These are phyloP conservation scores for Aspergillus intermedius DNA, from an alignment of 2,329 filamentous ascomycete species.

Conservation along the genomic window DNA sequence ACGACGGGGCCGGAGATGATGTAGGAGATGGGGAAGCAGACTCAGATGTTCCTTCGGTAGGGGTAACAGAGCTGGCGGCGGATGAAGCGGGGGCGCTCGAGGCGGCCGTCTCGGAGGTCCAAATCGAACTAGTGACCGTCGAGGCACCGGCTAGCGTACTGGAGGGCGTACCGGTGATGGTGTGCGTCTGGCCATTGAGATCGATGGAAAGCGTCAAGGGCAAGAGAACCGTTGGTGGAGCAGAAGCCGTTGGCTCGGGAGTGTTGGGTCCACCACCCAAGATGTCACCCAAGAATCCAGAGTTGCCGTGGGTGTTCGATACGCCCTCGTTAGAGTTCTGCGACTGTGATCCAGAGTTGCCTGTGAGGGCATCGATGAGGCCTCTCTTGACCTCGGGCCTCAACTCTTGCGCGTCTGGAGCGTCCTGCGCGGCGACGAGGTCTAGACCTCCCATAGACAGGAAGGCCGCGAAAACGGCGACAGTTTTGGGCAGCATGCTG, in stretches of 20 bases:
- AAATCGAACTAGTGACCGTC: conserved; percentile 8
- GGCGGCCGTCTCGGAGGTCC: not conserved
- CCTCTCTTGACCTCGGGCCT: conserved; percentile 24
- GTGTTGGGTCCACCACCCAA: not conserved
- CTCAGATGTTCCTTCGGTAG: not conserved
- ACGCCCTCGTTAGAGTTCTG: not conserved
- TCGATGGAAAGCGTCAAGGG: conserved; percentile 18
- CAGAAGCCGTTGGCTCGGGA: conserved; percentile 1
- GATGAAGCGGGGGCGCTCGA: not conserved
- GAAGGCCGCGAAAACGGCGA: conserved; percentile 27
- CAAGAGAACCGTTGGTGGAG: conserved; percentile 11
- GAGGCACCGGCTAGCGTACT: conserved; percentile 5
- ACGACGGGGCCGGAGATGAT: not conserved
- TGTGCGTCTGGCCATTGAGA: conserved; percentile 17
- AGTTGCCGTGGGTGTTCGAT: not conserved
- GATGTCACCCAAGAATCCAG: not conserved
- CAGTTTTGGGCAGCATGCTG: conserved; percentile 25
- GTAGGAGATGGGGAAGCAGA: not conserved
- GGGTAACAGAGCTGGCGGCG: not conserved
- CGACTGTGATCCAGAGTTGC: not conserved
- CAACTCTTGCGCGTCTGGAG: conserved; percentile 18
- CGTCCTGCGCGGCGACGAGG: conserved; percentile 26
- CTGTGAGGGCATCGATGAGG: conserved; percentile 5
- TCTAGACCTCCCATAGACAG: conserved; percentile 28
- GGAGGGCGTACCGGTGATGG: conserved; percentile 10